Evolutionary conservation across 2,329 filamentous ascomycete species (phyloP).

Genomic region (Trichoderma guizhouense): DNA sequence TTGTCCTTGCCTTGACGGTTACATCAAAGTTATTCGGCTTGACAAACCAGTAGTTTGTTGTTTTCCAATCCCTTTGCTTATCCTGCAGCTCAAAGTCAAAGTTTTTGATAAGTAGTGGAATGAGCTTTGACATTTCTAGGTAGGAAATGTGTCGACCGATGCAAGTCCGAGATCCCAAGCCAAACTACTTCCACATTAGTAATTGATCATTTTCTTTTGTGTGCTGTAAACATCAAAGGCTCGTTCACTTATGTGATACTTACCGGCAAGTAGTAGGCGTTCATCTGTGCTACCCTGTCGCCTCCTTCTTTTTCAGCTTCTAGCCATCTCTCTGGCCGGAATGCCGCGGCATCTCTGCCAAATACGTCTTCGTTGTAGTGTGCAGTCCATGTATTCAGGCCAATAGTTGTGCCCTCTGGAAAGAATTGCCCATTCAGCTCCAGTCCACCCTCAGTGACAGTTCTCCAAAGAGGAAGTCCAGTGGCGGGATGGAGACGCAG

Average conservation of each 20-base stretch:
- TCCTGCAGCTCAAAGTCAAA: conserved; percentile 33
- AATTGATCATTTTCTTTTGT: too few species aligned
- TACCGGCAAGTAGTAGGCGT: conserved; percentile 29
- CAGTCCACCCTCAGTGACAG: conserved; percentile 43
- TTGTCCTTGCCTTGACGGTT: conserved; percentile 12
- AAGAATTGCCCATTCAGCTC: conserved; percentile 35
- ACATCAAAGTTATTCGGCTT: conserved; percentile 41
- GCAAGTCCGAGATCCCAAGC: conserved; percentile 40
- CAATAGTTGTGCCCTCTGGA: conserved; percentile 33
- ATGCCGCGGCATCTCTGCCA: conserved; percentile 31
- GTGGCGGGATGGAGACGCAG: conserved; percentile 48
- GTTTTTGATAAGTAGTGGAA: conserved; percentile 36
- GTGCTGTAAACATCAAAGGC: accelerated
- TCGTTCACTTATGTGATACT: neutral
- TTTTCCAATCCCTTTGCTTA: conserved; percentile 29
- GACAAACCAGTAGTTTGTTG: conserved; percentile 42
- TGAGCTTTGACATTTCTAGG: conserved; percentile 42
- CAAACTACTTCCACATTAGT: conserved; percentile 30
- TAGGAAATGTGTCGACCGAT: conserved; percentile 42
- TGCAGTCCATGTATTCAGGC: conserved; percentile 36
- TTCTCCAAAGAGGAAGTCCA: conserved; percentile 46
- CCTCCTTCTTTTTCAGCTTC: conserved; percentile 23
- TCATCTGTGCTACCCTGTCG: conserved; percentile 28
- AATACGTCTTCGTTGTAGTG: conserved; percentile 32
- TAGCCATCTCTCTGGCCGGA: conserved; percentile 43